Percentiles rank a stretch among this genome's conserved stretches.
These are phyloP conservation scores for Thelonectria blattea DNA, from an alignment of 2,329 filamentous ascomycete species.

Conservation along the genomic window DNA sequence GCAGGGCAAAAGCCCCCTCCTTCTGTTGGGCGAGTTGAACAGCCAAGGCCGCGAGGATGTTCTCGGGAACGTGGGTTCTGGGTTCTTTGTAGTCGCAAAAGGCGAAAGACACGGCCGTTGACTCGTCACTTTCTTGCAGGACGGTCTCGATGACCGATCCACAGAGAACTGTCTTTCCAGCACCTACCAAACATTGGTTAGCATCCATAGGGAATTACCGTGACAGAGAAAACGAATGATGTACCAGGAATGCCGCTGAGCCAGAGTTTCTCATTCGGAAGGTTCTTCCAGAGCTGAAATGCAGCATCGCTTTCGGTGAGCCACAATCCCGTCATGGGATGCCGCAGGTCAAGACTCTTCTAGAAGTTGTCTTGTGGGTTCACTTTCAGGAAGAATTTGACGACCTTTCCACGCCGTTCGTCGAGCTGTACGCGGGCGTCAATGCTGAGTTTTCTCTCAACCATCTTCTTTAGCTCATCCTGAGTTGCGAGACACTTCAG, in stretches of 20 bases:
- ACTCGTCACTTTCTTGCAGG: not conserved
- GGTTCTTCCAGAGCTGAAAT: not conserved
- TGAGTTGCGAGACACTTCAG: constrained; percentile 8
- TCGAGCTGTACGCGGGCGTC: not conserved
- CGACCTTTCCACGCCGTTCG: not conserved
- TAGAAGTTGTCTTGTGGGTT: constrained; percentile 5
- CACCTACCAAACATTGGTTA: not conserved
- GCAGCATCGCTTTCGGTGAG: not conserved
- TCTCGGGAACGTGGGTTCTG: not conserved
- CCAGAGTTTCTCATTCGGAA: not conserved
- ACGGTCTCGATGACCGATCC: not conserved
- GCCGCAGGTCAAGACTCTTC: not conserved
- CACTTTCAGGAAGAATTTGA: not conserved
- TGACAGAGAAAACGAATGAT: not conserved
- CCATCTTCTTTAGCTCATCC: not conserved
- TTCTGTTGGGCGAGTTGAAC: constrained; percentile 17
- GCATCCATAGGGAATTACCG: rapidly evolving
- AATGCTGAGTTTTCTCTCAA: not conserved
- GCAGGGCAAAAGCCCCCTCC: constrained; percentile 9
- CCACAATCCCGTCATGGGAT: constrained; percentile 6
- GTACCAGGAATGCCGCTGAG: constrained; percentile 1
- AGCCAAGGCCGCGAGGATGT: constrained; percentile 11
- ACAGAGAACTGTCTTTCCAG: not conserved
- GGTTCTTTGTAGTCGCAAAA: constrained; percentile 22
- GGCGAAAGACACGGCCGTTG: not conserved